Evolutionary conservation across 805 yeast species (phyloP), one percentile per base, ranked within the genome.

Genomic region (Yarrowia sp.): DNA sequence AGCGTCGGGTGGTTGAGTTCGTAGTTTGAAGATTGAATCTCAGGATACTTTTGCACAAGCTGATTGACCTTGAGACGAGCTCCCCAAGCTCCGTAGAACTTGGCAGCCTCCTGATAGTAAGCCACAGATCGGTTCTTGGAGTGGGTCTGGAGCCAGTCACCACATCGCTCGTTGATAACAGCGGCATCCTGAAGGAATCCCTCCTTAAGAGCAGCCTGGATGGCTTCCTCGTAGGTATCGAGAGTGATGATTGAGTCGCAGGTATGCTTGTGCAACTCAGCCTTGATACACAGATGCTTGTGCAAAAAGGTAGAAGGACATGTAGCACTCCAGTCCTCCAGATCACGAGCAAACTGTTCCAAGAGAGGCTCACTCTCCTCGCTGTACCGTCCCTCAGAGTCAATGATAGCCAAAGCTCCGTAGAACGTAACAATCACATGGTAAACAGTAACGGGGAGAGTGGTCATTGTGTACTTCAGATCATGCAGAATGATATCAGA

Each of bases 151-250:
- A 69, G 65, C 59, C 63, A 69, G 21, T 68, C 67, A 1, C 71
- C 82, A 70, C 85, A 81, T 19, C 79, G 72, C 62, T 79, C 78
- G 65, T 77, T 74, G 8, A 76, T 76, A 58, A 77, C 65, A 1
- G 81, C 83, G 6, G 74, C 75, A 56, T 81, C 83, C 28, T 75
- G 71, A 68, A 75, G 71, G 19, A 73, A 68, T 11, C 74, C 73
- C 38, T 70, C 66, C n/a, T 67, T 67, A 6, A 71, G 69, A 1
- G 82, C 80, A 4, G 66, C 59, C n/a, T 76, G 79, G n/a, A 81
- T 74, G 0, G 84, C 80, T 24, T 74, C 78, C 62, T 81, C 83
- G 68, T 78, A 83, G 17, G 72, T 67, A 66, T 82, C 85, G 9
- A 83, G 69, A 3, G 78, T 73, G 22, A 74, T 78, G 21, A 83